A percentile compares a stretch with the other conserved stretches of the same genome.
These are phyloP conservation scores for Fagopyrum tataricum DNA, from an alignment of 148 eudicot genomes.

Conservation along the genomic window DNA sequence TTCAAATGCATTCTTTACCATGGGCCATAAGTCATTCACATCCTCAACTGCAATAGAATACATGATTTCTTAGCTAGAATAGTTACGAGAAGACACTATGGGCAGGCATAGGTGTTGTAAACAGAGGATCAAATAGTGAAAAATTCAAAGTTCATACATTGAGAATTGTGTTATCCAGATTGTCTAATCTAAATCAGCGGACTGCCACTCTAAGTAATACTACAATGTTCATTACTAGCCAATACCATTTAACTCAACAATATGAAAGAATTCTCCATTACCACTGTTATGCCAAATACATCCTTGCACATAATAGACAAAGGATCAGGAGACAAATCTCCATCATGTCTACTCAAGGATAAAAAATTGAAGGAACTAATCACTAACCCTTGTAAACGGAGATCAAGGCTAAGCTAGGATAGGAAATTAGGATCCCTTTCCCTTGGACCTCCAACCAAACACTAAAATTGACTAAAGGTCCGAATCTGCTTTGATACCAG, in stretches of 20 bases:
- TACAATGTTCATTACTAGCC: neutral
- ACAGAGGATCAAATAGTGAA: neutral
- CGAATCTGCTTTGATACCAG: neutral
- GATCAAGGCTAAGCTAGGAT: constrained; percentile 3
- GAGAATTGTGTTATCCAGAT: neutral
- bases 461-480: neutral
- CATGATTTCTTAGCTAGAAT: neutral
- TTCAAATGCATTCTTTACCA: constrained; percentile 68
- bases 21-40: constrained; percentile 94
- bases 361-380: neutral
- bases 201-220: neutral
- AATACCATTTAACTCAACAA: neutral
- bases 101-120: constrained; percentile 5
- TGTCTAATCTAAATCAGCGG: neutral
- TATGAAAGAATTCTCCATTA: neutral
- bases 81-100: neutral
- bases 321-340: neutral
- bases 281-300: neutral
- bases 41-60: constrained; percentile 70
- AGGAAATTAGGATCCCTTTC: neutral
- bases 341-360: neutral
- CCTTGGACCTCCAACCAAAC: neutral
- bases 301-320: neutral
- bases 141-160: neutral
- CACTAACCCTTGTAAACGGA: neutral